phyloP scores from a whole-genome alignment of 2,329 filamentous ascomycete species.

The Septoria linicola region DNA sequence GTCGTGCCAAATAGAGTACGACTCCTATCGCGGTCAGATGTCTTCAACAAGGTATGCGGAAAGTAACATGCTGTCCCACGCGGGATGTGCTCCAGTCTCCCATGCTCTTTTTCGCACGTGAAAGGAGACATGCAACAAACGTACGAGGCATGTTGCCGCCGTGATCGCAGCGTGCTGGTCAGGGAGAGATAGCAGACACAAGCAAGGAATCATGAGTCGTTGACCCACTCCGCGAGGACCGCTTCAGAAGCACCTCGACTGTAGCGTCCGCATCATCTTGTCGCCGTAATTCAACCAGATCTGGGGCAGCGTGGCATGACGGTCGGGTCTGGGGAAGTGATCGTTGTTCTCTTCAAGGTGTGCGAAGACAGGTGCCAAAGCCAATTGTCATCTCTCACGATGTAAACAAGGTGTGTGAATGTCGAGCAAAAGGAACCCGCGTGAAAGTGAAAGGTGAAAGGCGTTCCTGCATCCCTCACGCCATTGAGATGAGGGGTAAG shows the following conservation, averaged over 20 bases:
- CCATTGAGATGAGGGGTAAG: constrained; percentile 1
- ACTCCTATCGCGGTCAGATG: neutral
- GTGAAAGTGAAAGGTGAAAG: neutral
- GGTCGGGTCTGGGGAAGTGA: too few relatives aligned
- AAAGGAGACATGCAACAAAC: neutral
- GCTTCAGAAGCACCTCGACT: neutral
- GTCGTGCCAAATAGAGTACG: neutral
- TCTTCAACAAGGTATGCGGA: constrained; percentile 2
- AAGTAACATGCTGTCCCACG: neutral
- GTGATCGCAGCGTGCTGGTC: neutral
- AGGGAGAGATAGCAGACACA: neutral
- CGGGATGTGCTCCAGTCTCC: neutral
- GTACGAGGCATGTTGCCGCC: neutral
- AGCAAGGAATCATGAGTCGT: neutral
- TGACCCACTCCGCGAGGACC: constrained; percentile 9
- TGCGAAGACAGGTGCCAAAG: too few relatives aligned
- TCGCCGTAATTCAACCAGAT: neutral
- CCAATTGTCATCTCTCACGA: too few relatives aligned
- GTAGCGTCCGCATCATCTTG: constrained; percentile 7
- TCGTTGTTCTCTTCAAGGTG: too few relatives aligned
- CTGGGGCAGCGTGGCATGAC: too few relatives aligned
- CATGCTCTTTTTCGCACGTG: constrained; percentile 6
- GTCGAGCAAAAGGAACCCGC: constrained; percentile 2
- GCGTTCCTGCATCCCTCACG: neutral
- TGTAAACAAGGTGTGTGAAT: neutral